phyloP scores from a whole-genome alignment of 768 basidiomycete genomes.

The Suillus cothurnatus region DNA sequence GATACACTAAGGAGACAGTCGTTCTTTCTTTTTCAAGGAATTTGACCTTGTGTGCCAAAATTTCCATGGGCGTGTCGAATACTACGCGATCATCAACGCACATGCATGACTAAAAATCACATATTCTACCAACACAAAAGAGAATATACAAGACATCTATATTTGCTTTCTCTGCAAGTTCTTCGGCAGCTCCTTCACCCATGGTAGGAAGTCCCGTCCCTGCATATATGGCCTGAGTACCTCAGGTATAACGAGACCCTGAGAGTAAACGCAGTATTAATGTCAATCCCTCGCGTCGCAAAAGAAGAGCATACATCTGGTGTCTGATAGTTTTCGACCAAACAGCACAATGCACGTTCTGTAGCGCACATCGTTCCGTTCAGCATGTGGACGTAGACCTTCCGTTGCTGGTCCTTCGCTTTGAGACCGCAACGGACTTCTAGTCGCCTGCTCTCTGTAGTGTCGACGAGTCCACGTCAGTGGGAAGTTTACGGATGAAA shows the following conservation, averaged over 20 bases:
- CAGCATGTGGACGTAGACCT: slow-evolving; percentile 98
- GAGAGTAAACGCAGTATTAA: slow-evolving; percentile 8
- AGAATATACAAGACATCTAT: slow-evolving; percentile 23
- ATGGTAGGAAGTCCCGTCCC: slow-evolving; percentile 87
- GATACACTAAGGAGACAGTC: neutral
- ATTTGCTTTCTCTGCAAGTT: slow-evolving; percentile 72
- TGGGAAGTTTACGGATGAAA: neutral
- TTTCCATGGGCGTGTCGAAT: neutral
- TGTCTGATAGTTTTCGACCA: slow-evolving; percentile 99
- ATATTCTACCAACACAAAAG: slow-evolving; percentile 1
- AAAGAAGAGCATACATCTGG: slow-evolving; percentile 64
- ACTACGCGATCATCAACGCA: neutral
- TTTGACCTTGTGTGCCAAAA: neutral
- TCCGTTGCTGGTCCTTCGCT: slow-evolving; percentile 84
- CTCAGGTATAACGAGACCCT: slow-evolving; percentile 92
- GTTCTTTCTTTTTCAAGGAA: no score
- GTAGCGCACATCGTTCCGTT: slow-evolving; percentile 98
- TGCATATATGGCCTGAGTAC: slow-evolving; percentile 94
- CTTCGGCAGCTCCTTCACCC: slow-evolving; percentile 81
- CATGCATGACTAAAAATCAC: neutral
- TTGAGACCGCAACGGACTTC: slow-evolving; percentile 95
- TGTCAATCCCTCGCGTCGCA: slow-evolving; percentile 9
- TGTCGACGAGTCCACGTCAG: neutral
- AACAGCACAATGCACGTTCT: slow-evolving; percentile 92
- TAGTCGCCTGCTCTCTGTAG: slow-evolving; percentile 83